A percentile compares a stretch with the other conserved stretches of the same genome.
Evolutionary conservation across 2,329 filamentous ascomycete species (phyloP).

Genomic region (Colletotrichum cereale): DNA sequence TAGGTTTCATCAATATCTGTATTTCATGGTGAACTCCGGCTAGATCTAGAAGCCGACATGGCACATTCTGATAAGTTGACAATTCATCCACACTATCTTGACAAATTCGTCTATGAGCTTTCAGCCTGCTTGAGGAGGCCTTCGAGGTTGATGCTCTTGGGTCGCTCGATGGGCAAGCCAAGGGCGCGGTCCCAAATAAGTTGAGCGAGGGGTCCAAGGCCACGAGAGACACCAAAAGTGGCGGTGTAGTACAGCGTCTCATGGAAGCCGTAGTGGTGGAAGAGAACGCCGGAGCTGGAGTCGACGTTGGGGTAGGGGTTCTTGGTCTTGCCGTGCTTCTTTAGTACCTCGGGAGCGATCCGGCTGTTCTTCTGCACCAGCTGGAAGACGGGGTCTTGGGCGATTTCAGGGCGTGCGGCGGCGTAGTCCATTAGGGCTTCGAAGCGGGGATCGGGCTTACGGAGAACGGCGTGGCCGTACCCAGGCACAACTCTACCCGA

Average conservation of each 20-base stretch:
- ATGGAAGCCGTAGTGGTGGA: conserved; percentile 98
- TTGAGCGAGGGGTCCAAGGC: conserved; percentile 90
- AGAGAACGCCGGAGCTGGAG: conserved; percentile 90
- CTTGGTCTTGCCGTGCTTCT: conserved; percentile 97
- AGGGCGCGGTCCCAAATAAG: conserved; percentile 96
- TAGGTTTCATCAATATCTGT: background rate
- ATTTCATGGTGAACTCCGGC: conserved; percentile 29
- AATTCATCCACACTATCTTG: background rate
- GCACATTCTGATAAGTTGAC: background rate
- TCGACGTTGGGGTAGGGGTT: conserved; percentile 99
- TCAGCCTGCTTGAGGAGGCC: conserved; percentile 81
- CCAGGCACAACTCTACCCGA: conserved; percentile 94
- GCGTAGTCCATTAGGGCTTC: conserved; percentile 98
- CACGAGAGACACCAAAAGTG: conserved; percentile 76
- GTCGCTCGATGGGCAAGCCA: conserved; percentile 94
- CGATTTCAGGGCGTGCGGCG: conserved; percentile 84
- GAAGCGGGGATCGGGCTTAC: conserved; percentile 97
- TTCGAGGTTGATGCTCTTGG: conserved; percentile 96
- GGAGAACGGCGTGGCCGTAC: conserved; percentile 94
- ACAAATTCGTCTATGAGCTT: conserved; percentile 50
- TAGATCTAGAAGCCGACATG: conserved; percentile 12
- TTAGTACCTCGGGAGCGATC: conserved; percentile 90
- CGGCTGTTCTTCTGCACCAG: conserved; percentile 94
- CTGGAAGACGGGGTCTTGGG: conserved; percentile 89
- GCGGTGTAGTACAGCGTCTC: conserved; percentile 95